Conservation (phyloP, 768 basidiomycete genomes). For the Rhodotorula toruloides region DNA sequence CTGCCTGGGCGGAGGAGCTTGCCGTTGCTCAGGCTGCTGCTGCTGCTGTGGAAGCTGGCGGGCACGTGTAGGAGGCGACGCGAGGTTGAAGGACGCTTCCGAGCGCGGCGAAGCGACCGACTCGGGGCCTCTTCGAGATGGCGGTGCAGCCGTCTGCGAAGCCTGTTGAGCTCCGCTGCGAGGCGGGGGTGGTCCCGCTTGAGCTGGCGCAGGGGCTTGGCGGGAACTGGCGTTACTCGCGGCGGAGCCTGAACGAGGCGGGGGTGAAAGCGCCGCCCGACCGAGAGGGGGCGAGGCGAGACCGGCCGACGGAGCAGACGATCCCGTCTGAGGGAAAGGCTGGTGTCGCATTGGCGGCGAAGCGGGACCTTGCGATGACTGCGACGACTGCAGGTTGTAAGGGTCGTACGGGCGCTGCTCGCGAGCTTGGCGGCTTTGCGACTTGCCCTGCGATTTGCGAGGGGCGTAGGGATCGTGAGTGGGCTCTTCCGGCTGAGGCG, state of each 20-base stretch:
- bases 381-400: background rate
- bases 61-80: background rate
- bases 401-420: background rate
- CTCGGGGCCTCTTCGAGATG: background rate
- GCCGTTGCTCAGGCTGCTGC: background rate
- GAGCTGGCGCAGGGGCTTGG: background rate
- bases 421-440: background rate
- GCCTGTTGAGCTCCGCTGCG: background rate
- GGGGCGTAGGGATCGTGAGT: constrained; percentile 1
- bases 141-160: background rate
- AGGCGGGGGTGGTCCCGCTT: background rate
- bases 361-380: background rate
- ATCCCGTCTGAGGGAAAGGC: background rate
- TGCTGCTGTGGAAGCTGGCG: background rate
- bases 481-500: background rate
- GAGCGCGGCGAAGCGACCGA: constrained; percentile 2
- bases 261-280: constrained; percentile 11
- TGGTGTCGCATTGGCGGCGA: constrained; percentile 12
- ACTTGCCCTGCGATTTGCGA: background rate
- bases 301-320: too few species aligned
- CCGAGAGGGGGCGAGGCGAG: background rate
- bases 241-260: constrained; percentile 19
- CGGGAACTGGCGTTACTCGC: background rate
- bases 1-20: too few species aligned
- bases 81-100: background rate